Base-by-base conservation (phyloP, 257 asterid genomes). In the Ilex asprella region DNA sequence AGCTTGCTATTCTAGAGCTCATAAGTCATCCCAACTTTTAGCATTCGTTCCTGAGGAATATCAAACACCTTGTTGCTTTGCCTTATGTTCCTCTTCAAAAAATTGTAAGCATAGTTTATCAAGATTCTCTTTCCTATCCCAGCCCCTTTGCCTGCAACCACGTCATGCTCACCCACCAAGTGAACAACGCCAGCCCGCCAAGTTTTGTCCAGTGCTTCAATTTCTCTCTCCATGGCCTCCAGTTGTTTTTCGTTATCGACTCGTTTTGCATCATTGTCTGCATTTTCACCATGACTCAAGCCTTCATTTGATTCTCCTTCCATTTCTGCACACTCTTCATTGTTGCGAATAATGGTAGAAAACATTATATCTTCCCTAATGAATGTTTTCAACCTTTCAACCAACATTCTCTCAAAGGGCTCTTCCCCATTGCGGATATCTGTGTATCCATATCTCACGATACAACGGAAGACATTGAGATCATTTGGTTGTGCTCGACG, bases 1-100 rank as follows among this genome's bases (percentile, higher is more conserved):
- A 41, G 47, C 47, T 41, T 41, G 47, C 16, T 13, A 30, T 7
- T 58, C 62, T 72, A 70, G 2, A 76, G 31, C 55, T 83, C 78
- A 58, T 76, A 81, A 1, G 69, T 79, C 95, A 83, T 81, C 41
- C 94, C 91, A 1, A 83, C 94, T 62, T 83, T 83, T 56, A 83
- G 81, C 91, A 81, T 81, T 35, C 77, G 66, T 72, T 74, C 69
- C 2, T 78, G 87, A 32, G 95, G 89, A 49, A 86, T 81, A 55
- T 78, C 81, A 67, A 80, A 78, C 31, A 84, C 70, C 60, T 68
- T 58, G 31, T 77, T 66, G 49, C 72, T 75, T 30, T 84, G 90
- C 67, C 86, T 81, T 75, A 82, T 51, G 47, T 80, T 84, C 75
- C 75, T 73, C 76, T 77, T 78, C 79, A 87, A 43, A 60, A 87